Evolutionary conservation across 140 eudicot genomes (phyloP).

Genomic region (Anethum foeniculum): DNA sequence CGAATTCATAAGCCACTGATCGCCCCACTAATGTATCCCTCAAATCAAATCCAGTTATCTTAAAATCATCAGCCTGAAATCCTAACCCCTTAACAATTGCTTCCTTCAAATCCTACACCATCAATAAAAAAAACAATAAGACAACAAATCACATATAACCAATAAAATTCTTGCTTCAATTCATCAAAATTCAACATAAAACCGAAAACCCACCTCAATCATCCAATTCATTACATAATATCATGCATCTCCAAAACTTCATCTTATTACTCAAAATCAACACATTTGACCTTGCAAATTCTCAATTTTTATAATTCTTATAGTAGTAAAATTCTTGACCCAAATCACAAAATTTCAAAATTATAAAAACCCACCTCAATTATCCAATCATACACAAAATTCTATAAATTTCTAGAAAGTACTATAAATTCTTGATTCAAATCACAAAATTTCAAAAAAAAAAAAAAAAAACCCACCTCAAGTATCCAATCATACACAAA

Average conservation of each 20-base stretch:
- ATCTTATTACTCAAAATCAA: background rate
- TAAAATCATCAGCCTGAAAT: slow-evolving; percentile 69
- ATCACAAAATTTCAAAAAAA: too few species aligned
- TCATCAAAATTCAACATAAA: background rate
- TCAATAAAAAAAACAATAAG: background rate
- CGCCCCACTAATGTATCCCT: slow-evolving; percentile 66
- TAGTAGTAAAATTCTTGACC: background rate
- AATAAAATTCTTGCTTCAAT: background rate
- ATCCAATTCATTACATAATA: background rate
- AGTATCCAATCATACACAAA: background rate
- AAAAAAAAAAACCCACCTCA: background rate
- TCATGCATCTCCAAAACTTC: background rate
- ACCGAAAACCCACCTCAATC: background rate
- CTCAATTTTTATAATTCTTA: background rate
- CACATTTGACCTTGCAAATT: too few species aligned
- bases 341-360: background rate
- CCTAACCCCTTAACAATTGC: slow-evolving; percentile 87
- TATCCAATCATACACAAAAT: background rate
- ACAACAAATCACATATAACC: background rate
- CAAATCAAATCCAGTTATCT: slow-evolving; percentile 67
- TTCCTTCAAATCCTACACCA: slow-evolving; percentile 66
- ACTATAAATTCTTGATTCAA: too few species aligned
- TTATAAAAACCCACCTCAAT: background rate
- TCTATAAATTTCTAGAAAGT: too few species aligned
- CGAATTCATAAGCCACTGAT: slow-evolving; percentile 79